These are phyloP conservation scores for Anisodus tanguticus DNA, from an alignment of 257 asterid genomes.

Conservation along the genomic window DNA sequence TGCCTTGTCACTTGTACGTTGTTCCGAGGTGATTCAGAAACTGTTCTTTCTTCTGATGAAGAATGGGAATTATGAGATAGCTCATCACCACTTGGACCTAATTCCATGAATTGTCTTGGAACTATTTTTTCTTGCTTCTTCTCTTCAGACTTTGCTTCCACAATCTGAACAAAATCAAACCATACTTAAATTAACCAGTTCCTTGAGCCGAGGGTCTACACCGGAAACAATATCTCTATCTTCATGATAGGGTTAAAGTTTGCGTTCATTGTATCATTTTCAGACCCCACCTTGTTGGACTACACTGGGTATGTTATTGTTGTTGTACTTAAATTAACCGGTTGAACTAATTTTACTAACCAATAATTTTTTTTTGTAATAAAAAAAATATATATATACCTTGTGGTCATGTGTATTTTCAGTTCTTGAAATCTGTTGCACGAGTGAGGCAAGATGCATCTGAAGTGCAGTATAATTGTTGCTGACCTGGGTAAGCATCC, in stretches of 20 bases:
- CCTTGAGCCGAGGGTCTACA: too few species aligned
- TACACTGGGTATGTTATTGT: too few species aligned
- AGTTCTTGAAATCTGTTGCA: constrained; percentile 40
- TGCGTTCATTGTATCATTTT: too few species aligned
- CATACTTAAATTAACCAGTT: not conserved
- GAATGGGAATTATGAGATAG: constrained; percentile 51
- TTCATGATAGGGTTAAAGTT: too few species aligned
- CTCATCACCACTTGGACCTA: constrained; percentile 48
- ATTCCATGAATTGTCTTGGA: constrained; percentile 63
- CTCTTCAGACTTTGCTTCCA: constrained; percentile 26
- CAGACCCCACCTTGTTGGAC: too few species aligned
- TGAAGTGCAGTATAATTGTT: constrained; percentile 63
- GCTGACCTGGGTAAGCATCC: constrained; percentile 72
- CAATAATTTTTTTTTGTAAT: too few species aligned
- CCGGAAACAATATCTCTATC: too few species aligned
- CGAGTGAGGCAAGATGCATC: constrained; percentile 59
- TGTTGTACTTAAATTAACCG: too few species aligned
- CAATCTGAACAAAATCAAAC: not conserved
- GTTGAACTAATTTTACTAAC: too few species aligned
- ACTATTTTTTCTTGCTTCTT: constrained; percentile 27
- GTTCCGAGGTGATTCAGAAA: constrained; percentile 60
- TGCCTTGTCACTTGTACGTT: constrained; percentile 33
- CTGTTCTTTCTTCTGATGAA: constrained; percentile 74
- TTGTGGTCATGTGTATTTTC: constrained; percentile 34
- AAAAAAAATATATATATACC: constrained; percentile 30